Percentiles rank a stretch among this genome's conserved stretches.
phyloP scores from a whole-genome alignment of 768 basidiomycete genomes.

The Phlebiopsis flavidoalba region DNA sequence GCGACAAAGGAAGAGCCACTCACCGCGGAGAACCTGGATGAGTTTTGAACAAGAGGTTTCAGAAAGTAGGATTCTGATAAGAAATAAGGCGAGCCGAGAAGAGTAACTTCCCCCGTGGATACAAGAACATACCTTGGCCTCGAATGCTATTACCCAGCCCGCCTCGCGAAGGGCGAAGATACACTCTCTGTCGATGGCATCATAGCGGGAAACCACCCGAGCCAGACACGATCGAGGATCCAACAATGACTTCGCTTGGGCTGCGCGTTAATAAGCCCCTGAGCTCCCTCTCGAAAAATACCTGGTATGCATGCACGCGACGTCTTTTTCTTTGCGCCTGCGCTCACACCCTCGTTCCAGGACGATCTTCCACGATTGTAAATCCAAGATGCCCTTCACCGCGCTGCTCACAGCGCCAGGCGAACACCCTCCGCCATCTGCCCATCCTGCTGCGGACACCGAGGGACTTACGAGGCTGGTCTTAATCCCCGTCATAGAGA shows the following conservation, averaged over 20 bases:
- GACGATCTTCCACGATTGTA: constrained; percentile 90
- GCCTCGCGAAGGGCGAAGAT: constrained; percentile 66
- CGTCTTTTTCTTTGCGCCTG: background rate
- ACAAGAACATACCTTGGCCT: constrained; percentile 86
- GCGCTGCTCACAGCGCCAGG: constrained; percentile 29
- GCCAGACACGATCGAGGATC: constrained; percentile 75
- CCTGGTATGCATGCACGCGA: constrained; percentile 58
- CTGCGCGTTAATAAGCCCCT: constrained; percentile 56
- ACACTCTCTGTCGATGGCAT: constrained; percentile 56
- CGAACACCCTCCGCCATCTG: constrained; percentile 14
- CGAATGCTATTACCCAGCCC: constrained; percentile 80
- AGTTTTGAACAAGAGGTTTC: constrained; percentile 53
- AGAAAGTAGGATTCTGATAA: constrained; percentile 14
- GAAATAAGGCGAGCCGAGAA: constrained; percentile 24
- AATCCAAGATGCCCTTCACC: constrained; percentile 63
- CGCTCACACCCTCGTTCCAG: constrained; percentile 33
- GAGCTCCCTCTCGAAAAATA: constrained; percentile 83
- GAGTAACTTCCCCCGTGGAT: constrained; percentile 50
- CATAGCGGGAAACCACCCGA: constrained; percentile 68
- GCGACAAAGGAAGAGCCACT: constrained; percentile 46
- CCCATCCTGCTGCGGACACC: constrained; percentile 50
- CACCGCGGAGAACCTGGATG: constrained; percentile 62
- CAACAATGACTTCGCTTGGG: constrained; percentile 79
- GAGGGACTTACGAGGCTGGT: constrained; percentile 80
- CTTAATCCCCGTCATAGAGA: constrained; percentile 81